phyloP scores from a whole-genome alignment of 306 rosid species.

The Herpetospermum pedunculosum region DNA sequence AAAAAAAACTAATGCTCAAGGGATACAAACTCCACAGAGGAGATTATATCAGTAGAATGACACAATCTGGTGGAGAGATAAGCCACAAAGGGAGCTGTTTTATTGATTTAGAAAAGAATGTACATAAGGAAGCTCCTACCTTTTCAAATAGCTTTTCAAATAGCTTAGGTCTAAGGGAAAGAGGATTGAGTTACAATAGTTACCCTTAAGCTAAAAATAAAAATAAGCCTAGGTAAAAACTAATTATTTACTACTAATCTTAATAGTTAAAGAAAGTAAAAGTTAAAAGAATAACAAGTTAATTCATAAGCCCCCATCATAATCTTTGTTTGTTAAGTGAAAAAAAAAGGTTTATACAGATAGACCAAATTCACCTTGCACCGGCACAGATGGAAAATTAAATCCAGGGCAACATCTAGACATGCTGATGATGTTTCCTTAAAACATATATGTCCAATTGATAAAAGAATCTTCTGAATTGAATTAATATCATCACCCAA shows the following conservation, averaged over 20 bases:
- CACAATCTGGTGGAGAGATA: not conserved
- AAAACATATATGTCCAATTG: slow-evolving; percentile 77
- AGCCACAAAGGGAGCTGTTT: not conserved
- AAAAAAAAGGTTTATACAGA: not conserved
- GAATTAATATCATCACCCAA: slow-evolving; percentile 65
- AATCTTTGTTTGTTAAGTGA: not conserved
- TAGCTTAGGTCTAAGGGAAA: not conserved
- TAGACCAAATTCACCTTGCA: slow-evolving; percentile 52
- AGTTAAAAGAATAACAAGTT: not conserved
- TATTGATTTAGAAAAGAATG: not conserved
- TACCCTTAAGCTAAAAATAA: not conserved
- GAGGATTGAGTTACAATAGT: not conserved
- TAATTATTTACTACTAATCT: not conserved
- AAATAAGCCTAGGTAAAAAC: not conserved
- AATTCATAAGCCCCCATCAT: not conserved
- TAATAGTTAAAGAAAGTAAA: not conserved
- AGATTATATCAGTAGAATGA: too few relatives aligned
- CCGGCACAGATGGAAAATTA: slow-evolving; percentile 62
- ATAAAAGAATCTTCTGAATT: slow-evolving; percentile 60
- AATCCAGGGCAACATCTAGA: slow-evolving; percentile 57
- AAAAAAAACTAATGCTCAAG: too few relatives aligned
- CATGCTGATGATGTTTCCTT: slow-evolving; percentile 61
- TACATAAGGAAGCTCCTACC: not conserved
- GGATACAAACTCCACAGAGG: too few relatives aligned
- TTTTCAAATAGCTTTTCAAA: too few relatives aligned